These are phyloP conservation scores for Brasenia schreberi DNA, from an alignment of 164 flowering plant species.

Conservation along the genomic window DNA sequence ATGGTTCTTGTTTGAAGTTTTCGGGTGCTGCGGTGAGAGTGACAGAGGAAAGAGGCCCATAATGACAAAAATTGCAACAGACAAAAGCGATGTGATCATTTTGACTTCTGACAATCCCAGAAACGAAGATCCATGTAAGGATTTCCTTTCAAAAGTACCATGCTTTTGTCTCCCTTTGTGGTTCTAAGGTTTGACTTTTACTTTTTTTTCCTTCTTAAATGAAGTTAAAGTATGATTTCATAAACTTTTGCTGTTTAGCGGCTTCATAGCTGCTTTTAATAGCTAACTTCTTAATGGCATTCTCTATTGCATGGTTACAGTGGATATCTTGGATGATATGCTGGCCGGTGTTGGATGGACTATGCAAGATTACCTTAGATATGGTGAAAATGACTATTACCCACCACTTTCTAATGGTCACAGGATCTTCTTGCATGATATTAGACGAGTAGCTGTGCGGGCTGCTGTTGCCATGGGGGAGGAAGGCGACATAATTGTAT, in stretches of 20 bases:
- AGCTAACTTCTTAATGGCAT: not conserved
- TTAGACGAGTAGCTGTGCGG: slow-evolving; percentile 90
- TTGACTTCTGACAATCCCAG: slow-evolving; percentile 94
- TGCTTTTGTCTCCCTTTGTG: not conserved
- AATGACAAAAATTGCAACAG: slow-evolving; percentile 90
- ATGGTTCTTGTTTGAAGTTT: slow-evolving; percentile 8
- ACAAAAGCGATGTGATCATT: slow-evolving; percentile 87
- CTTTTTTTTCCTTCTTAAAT: too few species aligned
- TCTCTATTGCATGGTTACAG: slow-evolving; percentile 18
- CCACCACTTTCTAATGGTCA: slow-evolving; percentile 96
- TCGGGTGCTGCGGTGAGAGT: slow-evolving; percentile 23
- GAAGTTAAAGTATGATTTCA: not conserved
- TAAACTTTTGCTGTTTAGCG: not conserved
- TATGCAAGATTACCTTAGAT: slow-evolving; percentile 86
- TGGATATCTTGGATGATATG: slow-evolving; percentile 98
- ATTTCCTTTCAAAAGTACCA: not conserved
- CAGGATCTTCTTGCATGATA: slow-evolving; percentile 83
- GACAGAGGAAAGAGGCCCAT: slow-evolving; percentile 57
- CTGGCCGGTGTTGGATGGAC: slow-evolving; percentile 91
- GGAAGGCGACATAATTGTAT: slow-evolving; percentile 98
- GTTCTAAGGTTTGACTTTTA: too few species aligned
- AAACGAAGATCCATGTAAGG: slow-evolving; percentile 88
- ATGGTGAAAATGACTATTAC: slow-evolving; percentile 91
- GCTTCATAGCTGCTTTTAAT: too few species aligned
- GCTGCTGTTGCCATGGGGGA: slow-evolving; percentile 99